Evolutionary conservation across 495 filamentous ascomycete genomes (phyloP), one percentile per base, ranked within the genome.

Genomic region (Xylaria sp.): DNA sequence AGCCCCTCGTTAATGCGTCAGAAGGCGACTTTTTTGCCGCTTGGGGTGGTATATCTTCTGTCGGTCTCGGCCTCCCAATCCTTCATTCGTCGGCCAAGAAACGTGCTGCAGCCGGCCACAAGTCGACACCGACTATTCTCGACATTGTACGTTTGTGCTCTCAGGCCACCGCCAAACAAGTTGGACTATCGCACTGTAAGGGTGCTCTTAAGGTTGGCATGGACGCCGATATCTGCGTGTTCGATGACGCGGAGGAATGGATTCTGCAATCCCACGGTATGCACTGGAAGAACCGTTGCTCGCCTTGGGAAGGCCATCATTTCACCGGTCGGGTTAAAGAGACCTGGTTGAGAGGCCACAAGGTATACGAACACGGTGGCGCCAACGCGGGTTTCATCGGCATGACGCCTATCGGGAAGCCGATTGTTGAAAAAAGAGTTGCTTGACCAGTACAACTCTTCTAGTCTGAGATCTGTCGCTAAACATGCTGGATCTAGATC

Each of bases 241-340:
- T 99, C 82, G 96, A 98, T 75, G 93, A 95, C 59, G 83, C 88
- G 57, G 91, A 89, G 37, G 87, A 87, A 74, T 99, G 94, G 87
- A 87, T 89, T 48, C 88, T 97, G 67, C 81, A 80, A 7, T 75
- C 80, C 11, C 78, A 77, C 52, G 84, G 87, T 40, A 97, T 99
- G 95, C 87, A 96, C 50, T 99, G 97, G 88, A 89, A 94, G 74
- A 98, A 99, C 79, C 97, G 97, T 80, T 93, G 93, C 83, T 93
- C 89, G 31, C 96, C 96, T 3, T 99, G 97, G 84, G 92, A 98
- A 81, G 93, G 94, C 31, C 91, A 90, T 74, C 87, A 80, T 7
- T 89, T 99, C 77, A 87, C 84, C 68, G 96, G 96, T 0, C 87
- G 93, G 72, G 95, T 98, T 17, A 87, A 83, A 64, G 94, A 97